These are phyloP conservation scores for Laguncularia racemosa DNA, from an alignment of 345 rosid genomes.

Conservation along the genomic window DNA sequence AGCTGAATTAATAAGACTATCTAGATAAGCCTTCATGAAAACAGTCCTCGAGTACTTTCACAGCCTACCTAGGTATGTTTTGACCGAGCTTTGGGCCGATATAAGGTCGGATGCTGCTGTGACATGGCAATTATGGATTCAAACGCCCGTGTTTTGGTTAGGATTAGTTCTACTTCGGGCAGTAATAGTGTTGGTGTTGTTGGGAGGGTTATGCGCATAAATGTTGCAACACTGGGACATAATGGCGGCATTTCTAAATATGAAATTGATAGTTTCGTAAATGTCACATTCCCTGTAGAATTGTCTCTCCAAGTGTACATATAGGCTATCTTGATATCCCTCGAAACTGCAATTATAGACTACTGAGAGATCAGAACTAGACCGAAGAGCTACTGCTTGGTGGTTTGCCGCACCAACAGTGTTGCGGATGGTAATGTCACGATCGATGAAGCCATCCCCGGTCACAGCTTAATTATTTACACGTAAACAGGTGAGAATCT, in stretches of 20 bases:
- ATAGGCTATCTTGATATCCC: conserved; percentile 64
- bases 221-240: conserved; percentile 47
- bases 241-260: conserved; percentile 57
- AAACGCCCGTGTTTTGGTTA: conserved; percentile 56
- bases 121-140: conserved; percentile 43
- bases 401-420: conserved; percentile 55
- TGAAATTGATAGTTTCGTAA: conserved; percentile 54
- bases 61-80: conserved; percentile 49
- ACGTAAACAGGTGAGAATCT: not conserved
- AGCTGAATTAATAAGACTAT: conserved; percentile 35
- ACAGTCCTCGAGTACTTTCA: conserved; percentile 55
- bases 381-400: conserved; percentile 70
- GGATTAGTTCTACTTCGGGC: conserved; percentile 55
- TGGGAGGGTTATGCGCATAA: conserved; percentile 36
- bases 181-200: conserved; percentile 33
- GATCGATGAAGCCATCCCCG: conserved; percentile 53
- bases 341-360: conserved; percentile 57
- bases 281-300: conserved; percentile 56
- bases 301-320: conserved; percentile 55
- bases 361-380: conserved; percentile 60
- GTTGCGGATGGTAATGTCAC: conserved; percentile 57
- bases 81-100: conserved; percentile 39
- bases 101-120: conserved; percentile 40
- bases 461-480: conserved; percentile 45
- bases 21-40: conserved; percentile 39